A percentile compares a stretch with the other conserved stretches of the same genome.
Conservation (phyloP, 306 rosid genomes). For the Malus fusca region DNA sequence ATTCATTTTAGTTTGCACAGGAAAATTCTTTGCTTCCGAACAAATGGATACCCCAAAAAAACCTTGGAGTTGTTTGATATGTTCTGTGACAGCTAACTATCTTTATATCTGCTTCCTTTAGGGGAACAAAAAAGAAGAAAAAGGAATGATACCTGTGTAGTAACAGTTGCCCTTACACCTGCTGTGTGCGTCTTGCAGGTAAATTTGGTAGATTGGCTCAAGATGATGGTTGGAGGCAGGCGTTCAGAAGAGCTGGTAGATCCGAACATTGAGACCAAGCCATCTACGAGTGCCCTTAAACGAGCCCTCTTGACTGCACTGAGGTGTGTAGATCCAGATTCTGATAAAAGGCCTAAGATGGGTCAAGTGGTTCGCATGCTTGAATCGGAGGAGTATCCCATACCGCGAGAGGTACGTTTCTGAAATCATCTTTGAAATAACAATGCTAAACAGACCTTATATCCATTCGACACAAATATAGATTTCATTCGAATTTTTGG, state of each 20-base stretch:
- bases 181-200: conserved; percentile 51
- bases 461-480: background rate
- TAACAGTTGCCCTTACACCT: background rate
- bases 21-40: background rate
- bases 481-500: background rate
- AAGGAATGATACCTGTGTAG: background rate
- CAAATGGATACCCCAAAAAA: background rate
- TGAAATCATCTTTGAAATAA: conserved; percentile 1
- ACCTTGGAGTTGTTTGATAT: conserved; percentile 1
- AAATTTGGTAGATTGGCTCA: conserved; percentile 91
- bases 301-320: conserved; percentile 81
- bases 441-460: background rate
- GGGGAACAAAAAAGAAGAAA: background rate
- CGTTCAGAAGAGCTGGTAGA: conserved; percentile 89
- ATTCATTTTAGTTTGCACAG: background rate
- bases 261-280: conserved; percentile 76
- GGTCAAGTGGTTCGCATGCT: conserved; percentile 95
- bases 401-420: conserved; percentile 73
- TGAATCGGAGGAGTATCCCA: conserved; percentile 85
- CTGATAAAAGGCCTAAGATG: conserved; percentile 85
- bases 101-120: background rate
- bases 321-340: conserved; percentile 89
- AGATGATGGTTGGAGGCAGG: conserved; percentile 88
- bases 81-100: background rate
- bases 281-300: conserved; percentile 84